phyloP scores from a whole-genome alignment of 371 early-diverging fungal genomes.

The Lichtheimia corymbifera region DNA sequence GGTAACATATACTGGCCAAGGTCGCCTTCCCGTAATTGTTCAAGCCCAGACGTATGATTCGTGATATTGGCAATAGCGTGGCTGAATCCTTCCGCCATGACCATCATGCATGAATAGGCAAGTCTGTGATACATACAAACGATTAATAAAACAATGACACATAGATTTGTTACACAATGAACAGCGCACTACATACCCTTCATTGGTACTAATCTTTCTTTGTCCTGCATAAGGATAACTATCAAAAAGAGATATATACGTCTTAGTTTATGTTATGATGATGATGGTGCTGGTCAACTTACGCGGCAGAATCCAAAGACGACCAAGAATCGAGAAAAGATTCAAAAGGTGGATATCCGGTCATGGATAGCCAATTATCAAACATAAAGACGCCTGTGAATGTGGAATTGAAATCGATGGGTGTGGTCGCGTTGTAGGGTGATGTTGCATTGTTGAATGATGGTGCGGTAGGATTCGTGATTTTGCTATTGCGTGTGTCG shows the following conservation, averaged over 20 bases:
- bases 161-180: not conserved
- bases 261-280: slow-evolving; percentile 3
- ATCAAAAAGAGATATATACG: slow-evolving; percentile 1
- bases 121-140: slow-evolving; percentile 22
- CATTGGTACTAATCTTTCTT: slow-evolving; percentile 56
- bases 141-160: not conserved
- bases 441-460: not conserved
- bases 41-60: slow-evolving; percentile 40
- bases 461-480: not conserved
- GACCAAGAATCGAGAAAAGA: slow-evolving; percentile 54
- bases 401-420: slow-evolving; percentile 29
- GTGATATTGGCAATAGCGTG: slow-evolving; percentile 35
- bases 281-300: slow-evolving; percentile 9
- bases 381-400: slow-evolving; percentile 59
- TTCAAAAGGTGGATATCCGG: slow-evolving; percentile 59
- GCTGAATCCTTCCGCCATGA: slow-evolving; percentile 54
- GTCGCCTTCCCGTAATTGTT: slow-evolving; percentile 37
- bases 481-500: slow-evolving; percentile 24
- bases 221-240: slow-evolving; percentile 63
- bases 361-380: slow-evolving; percentile 52
- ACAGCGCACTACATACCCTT: slow-evolving; percentile 41
- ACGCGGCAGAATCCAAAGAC: slow-evolving; percentile 43
- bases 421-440: slow-evolving; percentile 10
- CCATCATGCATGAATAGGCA: slow-evolving; percentile 63
- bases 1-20: slow-evolving; percentile 46